Evolutionary conservation across 371 early-diverging fungal species (phyloP).

Genomic region (Gilbertella persicaria): DNA sequence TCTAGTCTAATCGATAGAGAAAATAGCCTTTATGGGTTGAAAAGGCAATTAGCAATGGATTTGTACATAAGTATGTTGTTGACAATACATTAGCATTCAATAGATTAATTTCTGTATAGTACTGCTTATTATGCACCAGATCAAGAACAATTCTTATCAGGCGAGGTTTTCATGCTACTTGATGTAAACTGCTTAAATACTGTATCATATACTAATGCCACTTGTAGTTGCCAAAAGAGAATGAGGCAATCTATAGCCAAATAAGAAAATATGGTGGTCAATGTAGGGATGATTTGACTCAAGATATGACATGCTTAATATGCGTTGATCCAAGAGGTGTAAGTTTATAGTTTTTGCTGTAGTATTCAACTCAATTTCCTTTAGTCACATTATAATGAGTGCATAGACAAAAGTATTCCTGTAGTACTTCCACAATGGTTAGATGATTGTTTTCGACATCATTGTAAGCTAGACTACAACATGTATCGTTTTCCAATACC

Average conservation of each 20-base stretch:
- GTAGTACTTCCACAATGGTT: slow-evolving; percentile 81
- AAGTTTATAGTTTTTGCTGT: slow-evolving; percentile 15
- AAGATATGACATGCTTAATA: slow-evolving; percentile 66
- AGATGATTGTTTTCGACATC: slow-evolving; percentile 68
- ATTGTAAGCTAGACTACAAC: neutral
- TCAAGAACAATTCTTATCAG: slow-evolving; percentile 55
- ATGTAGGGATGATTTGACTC: slow-evolving; percentile 35
- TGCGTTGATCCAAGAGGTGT: slow-evolving; percentile 50
- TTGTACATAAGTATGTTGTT: slow-evolving; percentile 47
- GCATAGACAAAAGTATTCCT: slow-evolving; percentile 50
- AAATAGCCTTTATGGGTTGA: slow-evolving; percentile 43
- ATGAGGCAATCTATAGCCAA: slow-evolving; percentile 47
- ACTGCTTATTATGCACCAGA: slow-evolving; percentile 54
- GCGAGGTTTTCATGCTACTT: slow-evolving; percentile 50
- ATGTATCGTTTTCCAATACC: slow-evolving; percentile 12
- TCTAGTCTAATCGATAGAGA: neutral
- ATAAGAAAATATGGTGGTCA: slow-evolving; percentile 63
- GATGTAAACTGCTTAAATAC: slow-evolving; percentile 46
- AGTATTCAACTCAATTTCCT: neutral
- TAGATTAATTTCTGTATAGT: slow-evolving; percentile 21
- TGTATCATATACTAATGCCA: too few species aligned
- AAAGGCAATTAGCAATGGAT: slow-evolving; percentile 25
- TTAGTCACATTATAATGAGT: slow-evolving; percentile 56
- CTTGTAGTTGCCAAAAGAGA: slow-evolving; percentile 52
- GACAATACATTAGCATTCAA: neutral